phyloP scores from a whole-genome alignment of 768 basidiomycete species.

The Boletus eberwhitei region DNA sequence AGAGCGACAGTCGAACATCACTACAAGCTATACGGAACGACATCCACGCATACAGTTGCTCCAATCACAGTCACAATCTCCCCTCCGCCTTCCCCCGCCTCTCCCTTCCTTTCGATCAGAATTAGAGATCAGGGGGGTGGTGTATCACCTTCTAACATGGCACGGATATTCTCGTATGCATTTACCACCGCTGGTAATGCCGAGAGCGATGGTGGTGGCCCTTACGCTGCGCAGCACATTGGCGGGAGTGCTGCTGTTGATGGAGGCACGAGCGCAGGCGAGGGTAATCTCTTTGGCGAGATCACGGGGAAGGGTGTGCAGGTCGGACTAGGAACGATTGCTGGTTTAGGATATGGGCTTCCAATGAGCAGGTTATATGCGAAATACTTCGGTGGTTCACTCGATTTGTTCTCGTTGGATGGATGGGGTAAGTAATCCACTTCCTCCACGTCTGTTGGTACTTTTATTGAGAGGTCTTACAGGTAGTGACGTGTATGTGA shows the following conservation, averaged over 20 bases:
- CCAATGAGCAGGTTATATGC: conserved; percentile 79
- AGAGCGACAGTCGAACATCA: conserved; percentile 84
- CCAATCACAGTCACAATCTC: conserved; percentile 73
- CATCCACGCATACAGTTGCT: conserved; percentile 41
- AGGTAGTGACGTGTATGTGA: conserved; percentile 55
- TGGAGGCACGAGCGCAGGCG: conserved; percentile 38
- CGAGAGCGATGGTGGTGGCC: conserved; percentile 54
- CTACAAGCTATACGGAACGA: conserved; percentile 37
- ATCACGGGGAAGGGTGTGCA: conserved; percentile 76
- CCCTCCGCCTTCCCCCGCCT: conserved; percentile 40
- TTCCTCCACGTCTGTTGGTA: neutral
- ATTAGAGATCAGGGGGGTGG: conserved; percentile 88
- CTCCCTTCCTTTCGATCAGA: conserved; percentile 65
- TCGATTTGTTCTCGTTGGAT: conserved; percentile 78
- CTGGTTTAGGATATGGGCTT: conserved; percentile 83
- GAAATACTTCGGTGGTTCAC: conserved; percentile 82
- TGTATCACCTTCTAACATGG: conserved; percentile 68
- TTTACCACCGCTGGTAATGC: conserved; percentile 77
- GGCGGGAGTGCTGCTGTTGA: conserved; percentile 66
- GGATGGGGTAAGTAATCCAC: conserved; percentile 63
- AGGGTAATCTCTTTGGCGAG: conserved; percentile 65
- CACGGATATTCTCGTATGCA: conserved; percentile 84
- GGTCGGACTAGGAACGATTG: conserved; percentile 83
- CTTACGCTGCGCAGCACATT: conserved; percentile 77
- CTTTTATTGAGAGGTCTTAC: neutral